Evolutionary conservation across 495 filamentous ascomycete genomes (phyloP), one percentile per base, ranked within the genome.

Genomic region (Podospora bellae-mahoneyi): DNA sequence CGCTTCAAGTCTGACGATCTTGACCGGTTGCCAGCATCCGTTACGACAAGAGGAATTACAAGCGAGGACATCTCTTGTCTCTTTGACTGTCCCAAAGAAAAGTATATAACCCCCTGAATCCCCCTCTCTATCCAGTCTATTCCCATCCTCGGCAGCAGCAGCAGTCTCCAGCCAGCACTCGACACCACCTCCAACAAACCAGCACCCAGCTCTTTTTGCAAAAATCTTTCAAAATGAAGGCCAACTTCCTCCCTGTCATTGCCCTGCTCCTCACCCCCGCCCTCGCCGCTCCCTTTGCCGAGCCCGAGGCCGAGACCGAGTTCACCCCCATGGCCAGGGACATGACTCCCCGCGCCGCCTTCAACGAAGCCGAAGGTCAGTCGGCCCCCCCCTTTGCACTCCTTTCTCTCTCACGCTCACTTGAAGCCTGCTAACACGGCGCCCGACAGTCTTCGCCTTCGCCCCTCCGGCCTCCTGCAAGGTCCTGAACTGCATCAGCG

Each of bases 361-460:
- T 72, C 67, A 72, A 72, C 64, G 64, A 72, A 19, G 64, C 70
- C 26, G 70, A 72, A 34, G 67, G 70, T 67, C 62, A 15, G 59
- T 53, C 39, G 0, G 2, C 2, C 39, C 2, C 39, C 39, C 13
- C 13, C 2, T n/a, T 26, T n/a, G 15, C 27, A 34, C 16, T 60
- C 23, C 1, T 23, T 20, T 28, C 57, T 60, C 55, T 68, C 61
- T 48, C 15, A 18, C 4, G 10, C 16, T 60, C 3, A n/a, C 13
- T 57, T n/a, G 13, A 18, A 55, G 18, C 28, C 56, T 5, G 26
- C 48, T 65, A 48, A 64, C 10, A 61, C 18, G 54, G 23, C 28
- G 15, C 9, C 13, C 16, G 28, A 1, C 23, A 72, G 70, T 72
- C 70, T 72, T 72, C 16, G 48, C 70, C 66, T 69, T 68, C 16